Evolutionary conservation across 768 basidiomycete species (phyloP), one percentile per base, ranked within the genome.

Genomic region (Rhodotorula taiwanensis): DNA sequence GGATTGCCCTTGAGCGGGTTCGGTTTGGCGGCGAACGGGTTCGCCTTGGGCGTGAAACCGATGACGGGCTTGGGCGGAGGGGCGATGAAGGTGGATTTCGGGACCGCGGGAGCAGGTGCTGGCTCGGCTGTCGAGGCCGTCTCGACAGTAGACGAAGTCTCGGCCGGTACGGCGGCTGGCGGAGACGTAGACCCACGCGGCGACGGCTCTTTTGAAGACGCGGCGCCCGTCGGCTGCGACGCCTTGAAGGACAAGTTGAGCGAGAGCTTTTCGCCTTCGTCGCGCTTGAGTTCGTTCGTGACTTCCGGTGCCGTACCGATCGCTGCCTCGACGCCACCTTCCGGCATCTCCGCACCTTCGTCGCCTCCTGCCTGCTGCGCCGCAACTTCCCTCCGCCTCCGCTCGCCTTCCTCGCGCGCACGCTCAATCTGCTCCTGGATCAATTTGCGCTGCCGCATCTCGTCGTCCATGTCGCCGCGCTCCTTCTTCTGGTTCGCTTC

Each of bases 401-500:
- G 47, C 58, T 67, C 70, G 14, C 62, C 64, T 62, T 84, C 83
- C 23, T 67, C 52, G 33, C 77, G 78, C 4, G 94, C 95, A 43
- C 91, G 82, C 75, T 89, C 89, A 58, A 99, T 98, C 77, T 99
- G 94, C 71, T 95, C 92, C 16, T 86, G 81, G 65, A 99, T 87
- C 53, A 91, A 81, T 71, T 83, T 78, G 21, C 95, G 84, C 76
- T 98, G 94, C 45, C 95, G 83, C 75, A 91, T 88, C 76, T 99
- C 95, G 73, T 98, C 94, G 27, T 89, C 92, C 75, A 84, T 86
- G 30, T 89, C 89, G 28, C 85, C 82, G 21, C 93, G 81, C 73
- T 98, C 94, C 77, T 93, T 91, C 80, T 97, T 94, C 79, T 86
- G 72, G 27, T 83, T 85, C 21, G 88, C 88, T 76, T 89, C 89